Evolutionary conservation across 2,329 filamentous ascomycete genomes (phyloP), one percentile per base, ranked within the genome.

Genomic region (Bimuria novae-zelandiae): DNA sequence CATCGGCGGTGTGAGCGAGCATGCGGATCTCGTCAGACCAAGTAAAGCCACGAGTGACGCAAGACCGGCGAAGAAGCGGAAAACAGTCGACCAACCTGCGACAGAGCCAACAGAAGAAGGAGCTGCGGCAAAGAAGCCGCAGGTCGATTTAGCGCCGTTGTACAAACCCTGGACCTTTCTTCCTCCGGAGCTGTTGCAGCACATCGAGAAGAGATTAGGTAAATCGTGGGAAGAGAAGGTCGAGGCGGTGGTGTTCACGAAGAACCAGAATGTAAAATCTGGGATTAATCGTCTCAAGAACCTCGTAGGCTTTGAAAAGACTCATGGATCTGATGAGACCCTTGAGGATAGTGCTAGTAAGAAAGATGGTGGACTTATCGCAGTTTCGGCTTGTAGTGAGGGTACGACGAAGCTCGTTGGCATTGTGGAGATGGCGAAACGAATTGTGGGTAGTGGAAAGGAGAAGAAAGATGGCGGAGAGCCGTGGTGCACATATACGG

Each of bases 401-500:
- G 60, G 44, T 29, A 57, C 53, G 19, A 47, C 40, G 4, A 63
- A 60, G 30, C 17, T 61, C 29, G 53, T 57, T 2, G 45, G 53
- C 2, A 53, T 63, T 21, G 32, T 60, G 10, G 60, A 60, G 33
- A 39, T 61, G 30, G 40, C 36, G 33, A 60, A 47, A 45, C 35
- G 59, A 17, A 35, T 55, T 37, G 51, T 56, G 23, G 39, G 35
- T 19, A 12, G 16, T 6, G 23, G 22, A 16, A 46, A 45, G 3
- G 43, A 17, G 17, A 42, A 41, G 14, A 32, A 21, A 7, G 21
- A 6, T 11, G 29, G 21, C 21, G 36, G 3, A 21, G 39, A 40
- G 44, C 42, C 12, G 43, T 63, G 60, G 60, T 63, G 35, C 29
- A 27, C 40, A 40, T 63, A 63, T 32, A 59, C 52, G 5, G 29